phyloP scores from a whole-genome alignment of 2,329 filamentous ascomycete species.

The Didymella pomorum region DNA sequence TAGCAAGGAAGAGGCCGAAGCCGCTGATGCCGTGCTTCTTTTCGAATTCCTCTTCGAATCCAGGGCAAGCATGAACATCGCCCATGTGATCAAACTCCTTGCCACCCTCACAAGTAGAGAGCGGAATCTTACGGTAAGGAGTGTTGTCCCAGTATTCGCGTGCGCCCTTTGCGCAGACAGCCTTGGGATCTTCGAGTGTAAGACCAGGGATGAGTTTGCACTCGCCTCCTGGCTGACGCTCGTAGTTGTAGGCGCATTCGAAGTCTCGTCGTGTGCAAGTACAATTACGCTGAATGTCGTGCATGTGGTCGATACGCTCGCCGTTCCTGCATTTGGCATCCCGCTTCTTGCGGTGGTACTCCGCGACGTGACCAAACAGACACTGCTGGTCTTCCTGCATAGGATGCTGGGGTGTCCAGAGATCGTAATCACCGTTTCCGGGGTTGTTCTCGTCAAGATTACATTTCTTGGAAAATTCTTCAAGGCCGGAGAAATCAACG shows the following conservation, averaged over 20 bases:
- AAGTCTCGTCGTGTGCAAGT: constrained; percentile 84
- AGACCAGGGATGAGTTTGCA: constrained; percentile 81
- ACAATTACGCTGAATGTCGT: constrained; percentile 77
- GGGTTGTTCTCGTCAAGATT: constrained; percentile 68
- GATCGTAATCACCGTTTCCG: constrained; percentile 75
- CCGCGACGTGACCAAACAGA: constrained; percentile 88
- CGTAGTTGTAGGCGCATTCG: constrained; percentile 96
- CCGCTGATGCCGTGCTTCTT: constrained; percentile 74
- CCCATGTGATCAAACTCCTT: constrained; percentile 74
- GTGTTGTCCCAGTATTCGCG: constrained; percentile 85
- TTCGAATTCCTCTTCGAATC: constrained; percentile 83
- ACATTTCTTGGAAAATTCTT: constrained; percentile 71
- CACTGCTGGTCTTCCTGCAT: constrained; percentile 78
- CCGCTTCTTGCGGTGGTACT: constrained; percentile 90
- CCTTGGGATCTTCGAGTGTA: constrained; percentile 66
- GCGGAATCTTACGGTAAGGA: constrained; percentile 86
- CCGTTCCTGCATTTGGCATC: constrained; percentile 83
- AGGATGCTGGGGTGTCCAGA: constrained; percentile 90
- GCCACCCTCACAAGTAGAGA: constrained; percentile 85
- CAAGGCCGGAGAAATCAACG: constrained; percentile 84
- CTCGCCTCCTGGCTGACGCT: constrained; percentile 77
- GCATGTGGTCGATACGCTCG: constrained; percentile 68
- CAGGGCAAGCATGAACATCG: constrained; percentile 71
- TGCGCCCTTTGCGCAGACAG: constrained; percentile 71
- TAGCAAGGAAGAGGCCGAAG: constrained; percentile 82